Conservation (phyloP, 108 stramenopile species). For the Cyclostephanos invisitatus region DNA sequence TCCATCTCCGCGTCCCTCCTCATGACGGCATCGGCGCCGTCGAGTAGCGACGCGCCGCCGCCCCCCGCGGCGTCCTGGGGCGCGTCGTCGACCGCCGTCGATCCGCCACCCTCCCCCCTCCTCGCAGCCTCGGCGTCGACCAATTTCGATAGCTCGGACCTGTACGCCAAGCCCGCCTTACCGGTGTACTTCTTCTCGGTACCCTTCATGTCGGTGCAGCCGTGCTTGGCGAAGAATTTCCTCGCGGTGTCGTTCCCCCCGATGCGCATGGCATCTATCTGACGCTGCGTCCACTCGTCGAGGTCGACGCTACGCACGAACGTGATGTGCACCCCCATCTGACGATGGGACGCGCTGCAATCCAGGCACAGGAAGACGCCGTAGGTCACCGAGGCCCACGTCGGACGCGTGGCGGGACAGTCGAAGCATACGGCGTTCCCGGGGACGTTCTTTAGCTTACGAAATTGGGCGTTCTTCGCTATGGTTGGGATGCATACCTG, state of each 20-base stretch:
- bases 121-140: constrained; percentile 73
- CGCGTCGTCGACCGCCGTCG: constrained; percentile 42
- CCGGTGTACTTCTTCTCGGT: constrained; percentile 87
- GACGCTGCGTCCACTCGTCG: constrained; percentile 93
- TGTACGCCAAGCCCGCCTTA: constrained; percentile 80
- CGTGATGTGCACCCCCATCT: constrained; percentile 89
- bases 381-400: constrained; percentile 93
- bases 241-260: constrained; percentile 88
- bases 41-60: constrained; percentile 52
- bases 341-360: constrained; percentile 89
- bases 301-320: constrained; percentile 90
- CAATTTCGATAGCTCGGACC: constrained; percentile 70
- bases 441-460: constrained; percentile 78
- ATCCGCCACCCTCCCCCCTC: constrained; percentile 69
- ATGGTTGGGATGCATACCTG: constrained; percentile 78
- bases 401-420: constrained; percentile 91
- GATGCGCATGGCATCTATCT: constrained; percentile 90
- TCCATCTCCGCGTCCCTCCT: constrained; percentile 55
- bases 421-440: constrained; percentile 90
- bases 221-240: constrained; percentile 84
- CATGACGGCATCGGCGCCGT: constrained; percentile 63
- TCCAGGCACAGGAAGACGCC: constrained; percentile 94
- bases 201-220: constrained; percentile 73
- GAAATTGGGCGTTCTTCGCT: constrained; percentile 84
- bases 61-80: constrained; percentile 28